A percentile compares a stretch with the other conserved stretches of the same genome.
Conservation (phyloP, 345 rosid genomes). For the Alliaria petiolata region DNA sequence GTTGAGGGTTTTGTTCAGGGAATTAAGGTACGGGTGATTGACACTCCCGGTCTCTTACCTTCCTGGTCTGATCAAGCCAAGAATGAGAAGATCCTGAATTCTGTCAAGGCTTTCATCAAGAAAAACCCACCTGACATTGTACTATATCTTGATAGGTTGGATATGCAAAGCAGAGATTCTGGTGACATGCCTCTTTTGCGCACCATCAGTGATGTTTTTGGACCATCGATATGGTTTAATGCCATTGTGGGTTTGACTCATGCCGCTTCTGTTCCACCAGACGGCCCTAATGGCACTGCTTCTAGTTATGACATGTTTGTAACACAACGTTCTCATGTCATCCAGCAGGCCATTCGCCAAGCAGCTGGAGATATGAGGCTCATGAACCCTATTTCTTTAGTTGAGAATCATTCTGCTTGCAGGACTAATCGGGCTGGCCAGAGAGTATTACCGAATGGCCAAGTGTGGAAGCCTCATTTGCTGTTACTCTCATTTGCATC, state of each 20-base stretch:
- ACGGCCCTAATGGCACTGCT: constrained; percentile 92
- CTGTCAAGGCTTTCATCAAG: constrained; percentile 75
- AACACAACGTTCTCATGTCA: constrained; percentile 91
- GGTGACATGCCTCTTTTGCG: constrained; percentile 96
- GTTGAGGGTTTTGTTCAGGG: constrained; percentile 96
- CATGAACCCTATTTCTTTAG: constrained; percentile 97
- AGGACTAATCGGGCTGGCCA: constrained; percentile 97
- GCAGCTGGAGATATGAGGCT: constrained; percentile 99
- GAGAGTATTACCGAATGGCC: constrained; percentile 98
- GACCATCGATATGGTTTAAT: constrained; percentile 96
- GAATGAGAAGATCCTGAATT: constrained; percentile 84
- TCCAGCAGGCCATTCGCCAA: constrained; percentile 96
- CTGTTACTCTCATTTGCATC: constrained; percentile 96
- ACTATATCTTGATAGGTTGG: constrained; percentile 94
- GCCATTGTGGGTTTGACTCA: constrained; percentile 98
- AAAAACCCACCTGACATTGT: constrained; percentile 96
- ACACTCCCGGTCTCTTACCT: constrained; percentile 95
- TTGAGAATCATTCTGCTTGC: constrained; percentile 98
- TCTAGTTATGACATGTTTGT: constrained; percentile 98
- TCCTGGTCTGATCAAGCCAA: constrained; percentile 93
- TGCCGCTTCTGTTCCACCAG: constrained; percentile 99
- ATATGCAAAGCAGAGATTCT: constrained; percentile 91
- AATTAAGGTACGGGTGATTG: constrained; percentile 93
- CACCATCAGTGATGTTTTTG: constrained; percentile 86
- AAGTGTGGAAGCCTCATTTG: constrained; percentile 99